Evolutionary conservation across 768 basidiomycete genomes (phyloP), one percentile per base, ranked within the genome.

Genomic region (Amanita molliuscula): DNA sequence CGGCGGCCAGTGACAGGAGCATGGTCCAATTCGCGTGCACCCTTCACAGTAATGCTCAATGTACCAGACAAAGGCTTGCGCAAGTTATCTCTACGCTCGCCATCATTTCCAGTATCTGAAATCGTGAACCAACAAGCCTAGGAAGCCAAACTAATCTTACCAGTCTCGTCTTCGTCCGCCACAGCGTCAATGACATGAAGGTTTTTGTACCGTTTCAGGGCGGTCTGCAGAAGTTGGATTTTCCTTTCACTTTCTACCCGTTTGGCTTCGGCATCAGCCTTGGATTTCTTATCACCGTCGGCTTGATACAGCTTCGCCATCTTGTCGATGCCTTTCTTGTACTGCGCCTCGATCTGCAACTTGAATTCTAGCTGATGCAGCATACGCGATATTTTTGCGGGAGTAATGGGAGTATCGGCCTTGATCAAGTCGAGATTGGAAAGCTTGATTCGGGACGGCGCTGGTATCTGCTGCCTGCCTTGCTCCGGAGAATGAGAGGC

Each of bases 331-430:
- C 96, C 96, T 64, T 84, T 79, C 74, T 94, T 95, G 74, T 97
- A 97, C 69, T 98, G 93, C 71, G 87, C 80, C 68, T 99, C 96
- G 55, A 99, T 91, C 66, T 95, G 90, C 49, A 97, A 82, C 71
- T 99, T 99, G 79, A 97, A 99, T 68, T 98, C 94, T 54, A 99
- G 83, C 67, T 97, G 94, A 67, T 97, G 94, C 44, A 98, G 80
- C 94, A 98, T 97, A 58, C 81, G 81, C 36, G 92, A 89, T 64
- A 99, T 98, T 73, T 95, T 98, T 57, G 89, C 85, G 1, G 94
- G 86, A 16, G 92, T 93, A 62, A 95, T 81, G 13, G 95, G 94
- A 40, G 94, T 94, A 70, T 99, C 96, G 55, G 93, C 93, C 69
- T 94, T 94, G 67, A 96, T 91, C 54, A 99, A 72, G 73, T 99